Evolutionary conservation across 805 yeast species (phyloP).

Genomic region (Pichia ethanolica): DNA sequence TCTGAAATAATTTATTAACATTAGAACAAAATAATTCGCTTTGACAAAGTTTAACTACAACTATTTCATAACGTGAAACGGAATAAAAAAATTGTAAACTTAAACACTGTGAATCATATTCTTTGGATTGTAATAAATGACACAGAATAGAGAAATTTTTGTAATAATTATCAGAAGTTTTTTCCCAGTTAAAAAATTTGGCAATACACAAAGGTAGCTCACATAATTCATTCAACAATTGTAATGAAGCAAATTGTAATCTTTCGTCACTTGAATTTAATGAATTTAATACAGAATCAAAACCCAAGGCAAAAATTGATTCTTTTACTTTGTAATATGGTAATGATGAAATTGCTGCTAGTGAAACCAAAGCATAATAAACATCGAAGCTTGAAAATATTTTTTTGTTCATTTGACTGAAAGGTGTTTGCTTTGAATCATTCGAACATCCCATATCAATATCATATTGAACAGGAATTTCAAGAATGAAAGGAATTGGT

Average conservation of each 20-base stretch:
- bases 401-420: conserved; percentile 20
- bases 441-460: conserved; percentile 15
- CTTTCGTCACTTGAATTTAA: conserved; percentile 30
- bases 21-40: conserved; percentile 18
- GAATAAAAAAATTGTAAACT: conserved; percentile 28
- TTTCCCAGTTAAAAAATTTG: conserved; percentile 49
- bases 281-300: conserved; percentile 30
- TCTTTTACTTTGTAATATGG: conserved; percentile 29
- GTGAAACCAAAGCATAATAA: conserved; percentile 39
- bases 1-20: conserved; percentile 11
- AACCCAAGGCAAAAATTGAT: conserved; percentile 28
- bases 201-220: conserved; percentile 34
- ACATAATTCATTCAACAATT: conserved; percentile 41
- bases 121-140: conserved; percentile 33
- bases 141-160: conserved; percentile 36
- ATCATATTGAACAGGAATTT: conserved; percentile 36
- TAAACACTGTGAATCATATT: conserved; percentile 32
- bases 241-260: conserved; percentile 41
- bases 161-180: conserved; percentile 27
- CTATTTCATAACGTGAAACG: conserved; percentile 21
- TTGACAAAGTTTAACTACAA: conserved; percentile 14
- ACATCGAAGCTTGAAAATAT: conserved; percentile 29
- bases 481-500: conserved; percentile 41
- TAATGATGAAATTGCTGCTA: conserved; percentile 43
- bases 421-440: conserved; percentile 14